Conservation (phyloP, 129 eudicot species). For the Lactuca sativa region DNA sequence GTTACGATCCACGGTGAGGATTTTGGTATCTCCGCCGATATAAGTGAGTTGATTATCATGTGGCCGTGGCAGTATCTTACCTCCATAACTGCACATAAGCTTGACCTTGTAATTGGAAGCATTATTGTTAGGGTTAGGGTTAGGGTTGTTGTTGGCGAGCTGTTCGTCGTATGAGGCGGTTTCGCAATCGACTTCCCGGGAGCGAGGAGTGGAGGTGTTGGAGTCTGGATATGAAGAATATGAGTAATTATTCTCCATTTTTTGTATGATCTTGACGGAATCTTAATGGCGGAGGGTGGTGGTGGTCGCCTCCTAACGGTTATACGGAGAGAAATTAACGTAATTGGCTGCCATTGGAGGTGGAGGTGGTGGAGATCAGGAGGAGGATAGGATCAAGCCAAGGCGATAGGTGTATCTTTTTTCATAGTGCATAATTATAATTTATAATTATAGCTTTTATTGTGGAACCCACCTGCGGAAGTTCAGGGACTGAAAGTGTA, state of each 20-base stretch:
- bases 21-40: constrained; percentile 61
- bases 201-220: constrained; percentile 52
- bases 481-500: neutral
- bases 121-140: neutral
- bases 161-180: constrained; percentile 41
- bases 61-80: constrained; percentile 57
- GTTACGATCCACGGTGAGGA: constrained; percentile 56
- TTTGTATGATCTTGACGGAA: neutral
- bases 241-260: constrained; percentile 38
- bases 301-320: neutral
- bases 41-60: constrained; percentile 56
- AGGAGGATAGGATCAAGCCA: constrained; percentile 13
- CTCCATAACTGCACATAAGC: constrained; percentile 64
- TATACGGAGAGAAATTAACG: neutral
- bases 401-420: constrained; percentile 3
- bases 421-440: constrained; percentile 18
- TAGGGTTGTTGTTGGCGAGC: constrained; percentile 10
- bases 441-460: constrained; percentile 20
- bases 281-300: neutral
- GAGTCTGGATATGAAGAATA: constrained; percentile 43
- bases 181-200: constrained; percentile 48
- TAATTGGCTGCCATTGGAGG: constrained; percentile 22
- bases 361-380: constrained; percentile 7
- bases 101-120: constrained; percentile 45
- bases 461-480: constrained; percentile 2